Conservation (phyloP, 163 green algal genomes). For the Chlorella variabilis region DNA sequence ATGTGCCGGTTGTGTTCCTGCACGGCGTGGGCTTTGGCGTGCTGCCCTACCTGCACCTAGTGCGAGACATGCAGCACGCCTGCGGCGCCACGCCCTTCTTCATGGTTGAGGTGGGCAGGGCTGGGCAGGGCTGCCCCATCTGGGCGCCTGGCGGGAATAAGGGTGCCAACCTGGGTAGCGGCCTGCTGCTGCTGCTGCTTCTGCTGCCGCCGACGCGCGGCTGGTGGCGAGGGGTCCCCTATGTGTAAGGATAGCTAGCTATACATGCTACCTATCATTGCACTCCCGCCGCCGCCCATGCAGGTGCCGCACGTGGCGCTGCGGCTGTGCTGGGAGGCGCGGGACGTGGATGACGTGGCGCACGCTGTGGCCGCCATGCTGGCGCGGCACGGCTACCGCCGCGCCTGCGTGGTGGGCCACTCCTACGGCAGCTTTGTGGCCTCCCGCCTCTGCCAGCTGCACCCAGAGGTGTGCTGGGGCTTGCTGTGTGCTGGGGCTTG, state of each 20-base stretch:
- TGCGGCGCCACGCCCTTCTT: conserved; percentile 29
- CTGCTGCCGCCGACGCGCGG: neutral
- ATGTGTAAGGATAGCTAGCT: too few relatives aligned
- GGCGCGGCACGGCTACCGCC: conserved; percentile 31
- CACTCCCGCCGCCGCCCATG: too few relatives aligned
- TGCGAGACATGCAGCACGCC: conserved; percentile 42
- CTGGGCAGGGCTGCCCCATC: too few relatives aligned
- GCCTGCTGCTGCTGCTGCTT: too few relatives aligned
- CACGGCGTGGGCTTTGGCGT: conserved; percentile 70
- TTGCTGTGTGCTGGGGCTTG: neutral
- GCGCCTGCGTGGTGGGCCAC: conserved; percentile 56
- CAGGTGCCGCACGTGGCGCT: conserved; percentile 48
- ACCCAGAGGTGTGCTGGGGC: conserved; percentile 14
- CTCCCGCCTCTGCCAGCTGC: conserved; percentile 53
- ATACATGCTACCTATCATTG: too few relatives aligned
- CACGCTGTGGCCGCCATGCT: conserved; percentile 42
- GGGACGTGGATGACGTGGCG: conserved; percentile 51
- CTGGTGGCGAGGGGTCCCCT: too few relatives aligned
- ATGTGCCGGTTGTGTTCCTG: conserved; percentile 62
- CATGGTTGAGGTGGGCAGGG: conserved; percentile 26
- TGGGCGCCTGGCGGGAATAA: too few relatives aligned
- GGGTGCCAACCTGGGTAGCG: too few relatives aligned
- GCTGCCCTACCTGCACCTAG: conserved; percentile 63
- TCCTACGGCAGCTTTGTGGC: conserved; percentile 64
- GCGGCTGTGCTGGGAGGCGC: conserved; percentile 45